Conservation (phyloP, 176 grass and related monocot species). For the Triticum dicoccoides region DNA sequence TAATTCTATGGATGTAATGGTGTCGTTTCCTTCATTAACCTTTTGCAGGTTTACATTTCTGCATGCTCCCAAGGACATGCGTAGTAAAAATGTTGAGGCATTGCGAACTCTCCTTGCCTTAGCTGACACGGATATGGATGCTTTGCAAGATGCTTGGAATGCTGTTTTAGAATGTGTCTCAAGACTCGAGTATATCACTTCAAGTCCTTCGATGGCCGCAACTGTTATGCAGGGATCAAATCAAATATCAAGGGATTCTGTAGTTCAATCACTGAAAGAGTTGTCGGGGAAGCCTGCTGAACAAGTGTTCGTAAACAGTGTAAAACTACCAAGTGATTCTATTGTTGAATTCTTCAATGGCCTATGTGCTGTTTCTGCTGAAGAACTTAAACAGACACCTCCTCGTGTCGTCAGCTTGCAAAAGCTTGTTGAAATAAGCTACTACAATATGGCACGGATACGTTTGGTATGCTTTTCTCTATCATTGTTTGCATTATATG, state of each 20-base stretch:
- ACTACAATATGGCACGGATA: slow-evolving; percentile 99
- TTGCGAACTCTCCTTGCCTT: slow-evolving; percentile 85
- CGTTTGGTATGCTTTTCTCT: slow-evolving; percentile 64
- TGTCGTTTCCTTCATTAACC: slow-evolving; percentile 17
- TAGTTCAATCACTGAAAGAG: slow-evolving; percentile 85
- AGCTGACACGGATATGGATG: slow-evolving; percentile 84
- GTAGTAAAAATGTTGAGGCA: slow-evolving; percentile 98
- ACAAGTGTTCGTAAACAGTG: slow-evolving; percentile 95
- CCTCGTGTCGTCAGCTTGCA: slow-evolving; percentile 96
- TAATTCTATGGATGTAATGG: slow-evolving; percentile 2
- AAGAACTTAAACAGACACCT: slow-evolving; percentile 96
- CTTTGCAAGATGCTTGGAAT: slow-evolving; percentile 99
- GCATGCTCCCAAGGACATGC: slow-evolving; percentile 97
- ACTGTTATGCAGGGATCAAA: slow-evolving; percentile 97
- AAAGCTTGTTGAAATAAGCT: slow-evolving; percentile 99
- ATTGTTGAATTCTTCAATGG: slow-evolving; percentile 96
- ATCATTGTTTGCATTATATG: slow-evolving; percentile 26
- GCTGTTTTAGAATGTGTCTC: slow-evolving; percentile 99
- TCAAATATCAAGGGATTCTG: slow-evolving; percentile 94
- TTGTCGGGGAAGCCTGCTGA: slow-evolving; percentile 92
- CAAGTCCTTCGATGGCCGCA: slow-evolving; percentile 71
- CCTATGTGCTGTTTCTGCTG: slow-evolving; percentile 88
- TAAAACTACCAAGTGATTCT: slow-evolving; percentile 93
- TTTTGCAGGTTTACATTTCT: slow-evolving; percentile 93
- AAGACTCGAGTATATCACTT: slow-evolving; percentile 94